phyloP scores from a whole-genome alignment of 495 filamentous ascomycete genomes.

The Lasiosphaeris hirsuta region DNA sequence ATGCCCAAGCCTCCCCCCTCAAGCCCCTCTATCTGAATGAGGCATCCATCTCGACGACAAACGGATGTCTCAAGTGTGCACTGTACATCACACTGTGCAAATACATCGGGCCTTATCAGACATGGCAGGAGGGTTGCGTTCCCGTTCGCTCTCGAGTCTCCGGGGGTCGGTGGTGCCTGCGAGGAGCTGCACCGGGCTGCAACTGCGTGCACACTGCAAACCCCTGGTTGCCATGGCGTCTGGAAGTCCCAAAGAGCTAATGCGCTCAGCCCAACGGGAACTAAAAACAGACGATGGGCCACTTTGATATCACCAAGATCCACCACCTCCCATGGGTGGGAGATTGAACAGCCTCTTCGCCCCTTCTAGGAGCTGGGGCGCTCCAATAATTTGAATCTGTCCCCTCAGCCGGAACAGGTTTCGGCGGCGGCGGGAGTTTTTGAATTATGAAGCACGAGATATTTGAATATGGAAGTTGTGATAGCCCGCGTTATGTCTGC shows the following conservation, averaged over 20 bases:
- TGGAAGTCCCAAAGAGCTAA: constrained; percentile 18
- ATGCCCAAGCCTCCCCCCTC: no score
- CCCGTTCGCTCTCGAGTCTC: background rate
- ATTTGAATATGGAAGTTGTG: background rate
- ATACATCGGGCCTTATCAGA: no score
- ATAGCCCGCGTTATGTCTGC: no score
- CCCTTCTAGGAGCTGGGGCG: constrained; percentile 12
- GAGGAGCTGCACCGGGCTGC: background rate
- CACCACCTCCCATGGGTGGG: constrained; percentile 13
- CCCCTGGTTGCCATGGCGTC: constrained; percentile 18
- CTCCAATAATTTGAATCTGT: constrained; percentile 13
- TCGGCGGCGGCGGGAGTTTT: background rate
- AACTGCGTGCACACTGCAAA: background rate
- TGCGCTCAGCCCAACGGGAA: constrained; percentile 33
- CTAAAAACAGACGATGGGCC: constrained; percentile 26
- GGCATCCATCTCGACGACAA: constrained; percentile 4
- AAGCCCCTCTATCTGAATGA: background rate
- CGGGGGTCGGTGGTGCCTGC: background rate
- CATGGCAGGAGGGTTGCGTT: no score
- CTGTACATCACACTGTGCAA: background rate
- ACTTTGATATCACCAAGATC: constrained; percentile 19
- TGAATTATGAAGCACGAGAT: background rate
- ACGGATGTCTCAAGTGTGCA: background rate
- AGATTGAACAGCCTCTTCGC: constrained; percentile 21
- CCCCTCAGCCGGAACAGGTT: background rate